Base-by-base conservation (phyloP, 345 rosid species). In the Citrus medica region DNA sequence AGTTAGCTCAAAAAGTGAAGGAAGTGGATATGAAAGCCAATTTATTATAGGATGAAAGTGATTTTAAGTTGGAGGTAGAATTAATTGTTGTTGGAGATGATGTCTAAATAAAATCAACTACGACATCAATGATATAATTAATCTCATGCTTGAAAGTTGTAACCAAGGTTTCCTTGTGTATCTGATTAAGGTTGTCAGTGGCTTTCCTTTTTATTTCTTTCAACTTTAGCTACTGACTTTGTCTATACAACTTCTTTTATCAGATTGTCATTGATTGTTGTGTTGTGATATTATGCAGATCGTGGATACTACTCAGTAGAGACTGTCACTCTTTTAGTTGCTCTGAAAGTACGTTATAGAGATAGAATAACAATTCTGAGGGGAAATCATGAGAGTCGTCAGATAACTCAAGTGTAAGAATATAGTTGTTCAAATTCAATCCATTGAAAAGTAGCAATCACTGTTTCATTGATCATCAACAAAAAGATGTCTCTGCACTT, bases 351-450 rank as follows among this genome's bases (percentile, higher is more conserved):
- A 51, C 89, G 89, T 68, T 88, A 83, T 67, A 88, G 91, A 76
- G 91, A 88, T 82, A 85, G 91, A 85, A 80, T 88, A 73, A 88
- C 91, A 28, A 88, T 88, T 68, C 80, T 88, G 21, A 86, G 91
- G 83, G 91, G 91, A 78, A 88, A 88, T 30, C 91, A 88, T 60
- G 91, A 88, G 87, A 88, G 91, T 85, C 81, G 91, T 83, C 91
- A 88, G 85, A 88, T 88, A 55, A 86, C 90, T 69, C 92, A 88
- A 88, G 92, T 88, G 92, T 88, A 87, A 85, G 88, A 67, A 59
- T 67, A 22, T n/a, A 9, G 4, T 27, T 61, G 13, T 74, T 73
- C 19, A 16, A 28, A 33, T 12, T 12, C 24, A 24, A 58, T 28
- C 71, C 38, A 16, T 37, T 30, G 27, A 37, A 72, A 67, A 73